Base-by-base conservation (phyloP, 2,329 filamentous ascomycete genomes). In the Trichoderma asperellum region DNA sequence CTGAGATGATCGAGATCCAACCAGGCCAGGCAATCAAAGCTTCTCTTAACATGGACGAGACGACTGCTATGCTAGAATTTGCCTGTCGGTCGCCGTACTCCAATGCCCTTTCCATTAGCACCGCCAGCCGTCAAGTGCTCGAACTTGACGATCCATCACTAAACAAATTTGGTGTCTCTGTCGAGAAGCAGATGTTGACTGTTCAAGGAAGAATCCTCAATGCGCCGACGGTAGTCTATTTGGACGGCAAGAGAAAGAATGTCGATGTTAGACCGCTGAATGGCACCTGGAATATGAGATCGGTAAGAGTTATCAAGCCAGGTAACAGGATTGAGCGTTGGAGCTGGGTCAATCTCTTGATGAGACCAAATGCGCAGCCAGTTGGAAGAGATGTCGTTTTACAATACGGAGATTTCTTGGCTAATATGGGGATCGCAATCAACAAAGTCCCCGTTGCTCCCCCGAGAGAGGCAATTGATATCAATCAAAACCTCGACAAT, bases 241-340 rank as follows among this genome's bases (percentile, higher is more conserved):
- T 76, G 53, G 18, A 76, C 72, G 7, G 68, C 24, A 74, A 72
- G 73, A 62, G 71, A 43, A 73, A 57, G 49, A 60, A 49, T 0
- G 8, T 70, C 5, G 62, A 72, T 11, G 69, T 84, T 6, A 75
- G 62, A 0, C 80, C 86, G 0, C 71, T 68, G 1, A 79, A 81
- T n/a, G 92, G 90, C 0, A 83, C 84, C 0, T 96, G 92, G 92
- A 93, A 94, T 74, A 86, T 95, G 82, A 78, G 73, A 0, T 77
- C 81, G 0, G 83, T 87, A 16, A 85, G 83, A 70, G 90, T 94
- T 57, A 79, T 82, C 10, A 86, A 81, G 60, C 74, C 85, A 0
- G 86, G 86, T 0, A 75, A 62, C 0, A 70, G 65, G 6, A 84
- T 90, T 37, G 75, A 77, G 0, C 78, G 75, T 0, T 91, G 88